Conservation (phyloP, 1,284 basidiomycete species). For the Fomitopsis palustris region DNA sequence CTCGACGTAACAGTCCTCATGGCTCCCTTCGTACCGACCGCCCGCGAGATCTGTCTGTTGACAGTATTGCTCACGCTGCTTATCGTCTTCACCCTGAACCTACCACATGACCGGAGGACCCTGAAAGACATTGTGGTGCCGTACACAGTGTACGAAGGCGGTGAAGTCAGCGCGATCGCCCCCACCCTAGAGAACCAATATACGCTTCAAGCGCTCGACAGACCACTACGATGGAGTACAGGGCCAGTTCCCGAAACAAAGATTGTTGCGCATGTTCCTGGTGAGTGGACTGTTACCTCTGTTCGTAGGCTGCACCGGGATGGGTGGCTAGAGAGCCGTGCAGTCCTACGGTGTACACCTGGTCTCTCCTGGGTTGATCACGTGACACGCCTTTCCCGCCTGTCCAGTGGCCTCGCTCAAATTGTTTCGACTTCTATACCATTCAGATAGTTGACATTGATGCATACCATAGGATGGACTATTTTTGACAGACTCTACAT, state of each 20-base stretch:
- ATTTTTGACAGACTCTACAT: constrained; percentile 78
- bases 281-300: constrained; percentile 32
- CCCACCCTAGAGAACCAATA: constrained; percentile 26
- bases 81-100: constrained; percentile 35
- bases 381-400: neutral
- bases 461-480: constrained; percentile 66
- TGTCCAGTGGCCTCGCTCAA: no score
- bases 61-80: constrained; percentile 43
- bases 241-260: constrained; percentile 52
- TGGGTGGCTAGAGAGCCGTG: no score
- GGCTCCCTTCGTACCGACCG: constrained; percentile 30
- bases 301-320: no score
- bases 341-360: no score
- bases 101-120: constrained; percentile 14
- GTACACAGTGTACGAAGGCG: constrained; percentile 12
- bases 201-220: constrained; percentile 22
- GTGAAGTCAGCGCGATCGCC: constrained; percentile 15
- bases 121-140: constrained; percentile 18
- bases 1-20: constrained; percentile 9
- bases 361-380: neutral
- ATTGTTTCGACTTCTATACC: neutral
- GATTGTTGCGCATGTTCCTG: constrained; percentile 61
- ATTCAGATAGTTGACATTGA: neutral
- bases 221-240: constrained; percentile 28
- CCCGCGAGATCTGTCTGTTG: constrained; percentile 48